Evolutionary conservation across 331 rosid species (phyloP).

Genomic region (Telfairia occidentalis): DNA sequence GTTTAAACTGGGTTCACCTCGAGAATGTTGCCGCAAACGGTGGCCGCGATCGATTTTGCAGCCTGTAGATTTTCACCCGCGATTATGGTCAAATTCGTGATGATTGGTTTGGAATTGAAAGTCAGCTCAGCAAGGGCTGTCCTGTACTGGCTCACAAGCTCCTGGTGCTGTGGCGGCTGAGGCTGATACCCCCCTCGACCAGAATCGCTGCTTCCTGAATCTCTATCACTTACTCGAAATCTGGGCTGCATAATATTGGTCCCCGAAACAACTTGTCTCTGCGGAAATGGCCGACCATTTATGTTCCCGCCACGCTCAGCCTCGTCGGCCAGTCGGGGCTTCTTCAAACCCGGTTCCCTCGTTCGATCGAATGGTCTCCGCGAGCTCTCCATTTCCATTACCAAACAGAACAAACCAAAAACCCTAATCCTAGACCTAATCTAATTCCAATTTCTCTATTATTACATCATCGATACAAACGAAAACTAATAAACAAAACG

Average conservation of each 20-base stretch:
- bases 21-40: slow-evolving; percentile 61
- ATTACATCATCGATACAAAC: slow-evolving; percentile 15
- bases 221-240: slow-evolving; percentile 46
- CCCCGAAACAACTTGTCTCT: slow-evolving; percentile 33
- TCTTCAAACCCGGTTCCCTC: slow-evolving; percentile 67
- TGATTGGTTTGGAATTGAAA: slow-evolving; percentile 85
- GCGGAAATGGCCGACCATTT: slow-evolving; percentile 44
- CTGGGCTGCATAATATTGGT: slow-evolving; percentile 29
- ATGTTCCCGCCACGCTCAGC: slow-evolving; percentile 28
- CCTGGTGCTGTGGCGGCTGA: slow-evolving; percentile 64
- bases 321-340: slow-evolving; percentile 58
- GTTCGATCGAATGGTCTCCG: slow-evolving; percentile 81
- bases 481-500: neutral
- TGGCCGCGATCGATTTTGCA: slow-evolving; percentile 56
- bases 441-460: slow-evolving; percentile 18
- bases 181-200: slow-evolving; percentile 52
- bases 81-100: slow-evolving; percentile 88
- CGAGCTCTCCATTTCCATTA: slow-evolving; percentile 66
- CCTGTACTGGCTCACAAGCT: slow-evolving; percentile 66
- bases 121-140: slow-evolving; percentile 90
- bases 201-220: slow-evolving; percentile 31
- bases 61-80: slow-evolving; percentile 79
- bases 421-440: slow-evolving; percentile 33
- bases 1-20: slow-evolving; percentile 80
- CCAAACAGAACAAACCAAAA: slow-evolving; percentile 19